A percentile compares a stretch with the other conserved stretches of the same genome.
These are phyloP conservation scores for Amanita rimosa DNA, from an alignment of 768 basidiomycete genomes.

Conservation along the genomic window DNA sequence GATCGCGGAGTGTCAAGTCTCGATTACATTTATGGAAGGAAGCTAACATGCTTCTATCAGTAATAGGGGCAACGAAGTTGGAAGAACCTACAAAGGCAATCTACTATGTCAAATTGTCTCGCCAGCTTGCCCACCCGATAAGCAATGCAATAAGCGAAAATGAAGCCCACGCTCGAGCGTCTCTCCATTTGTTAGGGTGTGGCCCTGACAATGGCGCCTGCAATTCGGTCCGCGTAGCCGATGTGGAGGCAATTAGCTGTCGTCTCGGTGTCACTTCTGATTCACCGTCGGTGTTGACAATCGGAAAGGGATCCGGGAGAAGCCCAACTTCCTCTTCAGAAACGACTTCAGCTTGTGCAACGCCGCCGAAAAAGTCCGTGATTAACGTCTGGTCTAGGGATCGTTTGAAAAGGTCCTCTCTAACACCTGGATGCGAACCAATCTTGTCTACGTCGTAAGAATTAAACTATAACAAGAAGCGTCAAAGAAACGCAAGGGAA, in stretches of 20 bases:
- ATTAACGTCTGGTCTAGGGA: constrained; percentile 50
- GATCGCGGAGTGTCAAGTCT: background rate
- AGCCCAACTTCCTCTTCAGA: background rate
- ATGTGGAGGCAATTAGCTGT: background rate
- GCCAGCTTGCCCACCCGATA: constrained; percentile 17
- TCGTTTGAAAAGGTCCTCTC: constrained; percentile 68
- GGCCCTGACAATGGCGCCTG: background rate
- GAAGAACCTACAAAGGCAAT: background rate
- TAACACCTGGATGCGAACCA: constrained; percentile 81
- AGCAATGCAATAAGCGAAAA: constrained; percentile 17
- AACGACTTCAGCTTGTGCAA: constrained; percentile 67
- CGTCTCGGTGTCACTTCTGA: background rate
- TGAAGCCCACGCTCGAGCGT: constrained; percentile 19
- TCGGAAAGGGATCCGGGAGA: background rate
- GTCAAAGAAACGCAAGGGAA: background rate
- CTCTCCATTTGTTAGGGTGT: constrained; percentile 9
- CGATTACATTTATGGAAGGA: background rate
- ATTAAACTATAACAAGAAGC: constrained; percentile 48
- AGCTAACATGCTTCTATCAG: background rate
- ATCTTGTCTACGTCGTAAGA: constrained; percentile 67
- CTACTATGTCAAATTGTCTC: background rate
- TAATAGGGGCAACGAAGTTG: background rate
- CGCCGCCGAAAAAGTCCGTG: constrained; percentile 86
- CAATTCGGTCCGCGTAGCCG: background rate
- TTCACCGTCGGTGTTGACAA: background rate